A percentile compares a stretch with the other conserved stretches of the same genome.
These are phyloP conservation scores for Astrephomene gubernaculifera DNA, from an alignment of 139 green algal species.

Conservation along the genomic window DNA sequence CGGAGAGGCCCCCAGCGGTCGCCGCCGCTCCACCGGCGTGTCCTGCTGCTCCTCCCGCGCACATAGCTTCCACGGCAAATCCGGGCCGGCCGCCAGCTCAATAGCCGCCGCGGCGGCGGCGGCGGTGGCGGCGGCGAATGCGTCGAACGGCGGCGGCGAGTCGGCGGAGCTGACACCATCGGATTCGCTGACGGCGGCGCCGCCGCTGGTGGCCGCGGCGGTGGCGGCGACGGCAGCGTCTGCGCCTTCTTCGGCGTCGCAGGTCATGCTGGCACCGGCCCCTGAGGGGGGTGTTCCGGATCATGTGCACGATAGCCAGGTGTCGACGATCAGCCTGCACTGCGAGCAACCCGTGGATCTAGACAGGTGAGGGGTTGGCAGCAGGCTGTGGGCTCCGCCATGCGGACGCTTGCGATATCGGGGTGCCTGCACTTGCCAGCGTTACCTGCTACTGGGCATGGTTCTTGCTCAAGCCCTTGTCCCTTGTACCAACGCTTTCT, in stretches of 20 bases:
- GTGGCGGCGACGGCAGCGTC: background rate
- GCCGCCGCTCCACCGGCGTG: constrained; percentile 30
- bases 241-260: background rate
- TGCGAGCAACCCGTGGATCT: constrained; percentile 35
- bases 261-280: background rate
- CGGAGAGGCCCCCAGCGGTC: background rate
- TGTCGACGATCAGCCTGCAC: constrained; percentile 47
- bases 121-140: constrained; percentile 17
- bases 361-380: constrained; percentile 35
- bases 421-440: too few species aligned
- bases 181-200: background rate
- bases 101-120: constrained; percentile 31
- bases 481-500: background rate
- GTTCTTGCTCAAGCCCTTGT: background rate
- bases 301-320: constrained; percentile 32
- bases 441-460: background rate
- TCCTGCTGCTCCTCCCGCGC: constrained; percentile 43
- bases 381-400: too few species aligned
- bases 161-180: constrained; percentile 13
- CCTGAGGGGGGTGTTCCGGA: background rate
- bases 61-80: constrained; percentile 21
- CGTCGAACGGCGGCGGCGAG: background rate
- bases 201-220: background rate
- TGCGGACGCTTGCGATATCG: too few species aligned
- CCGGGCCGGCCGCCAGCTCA: background rate